Conservation (phyloP, 345 rosid genomes). For the Abelmoschus esculentus region DNA sequence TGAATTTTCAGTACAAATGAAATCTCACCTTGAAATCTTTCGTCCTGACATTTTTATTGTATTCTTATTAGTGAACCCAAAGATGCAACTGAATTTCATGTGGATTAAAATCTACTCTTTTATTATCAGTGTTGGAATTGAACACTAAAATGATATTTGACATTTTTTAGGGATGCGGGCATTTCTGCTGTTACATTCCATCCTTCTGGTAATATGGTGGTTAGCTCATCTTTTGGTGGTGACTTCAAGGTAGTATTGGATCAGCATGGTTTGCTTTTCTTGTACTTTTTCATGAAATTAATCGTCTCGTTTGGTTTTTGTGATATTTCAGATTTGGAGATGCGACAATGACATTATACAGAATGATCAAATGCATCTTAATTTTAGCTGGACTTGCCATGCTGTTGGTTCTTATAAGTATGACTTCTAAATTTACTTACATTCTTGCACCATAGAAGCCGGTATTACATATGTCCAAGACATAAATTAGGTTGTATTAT, state of each 20-base stretch:
- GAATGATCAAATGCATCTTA: slow-evolving; percentile 29
- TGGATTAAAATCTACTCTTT: neutral
- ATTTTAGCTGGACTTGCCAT: slow-evolving; percentile 76
- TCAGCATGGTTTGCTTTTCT: slow-evolving; percentile 1
- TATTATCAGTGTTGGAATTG: neutral
- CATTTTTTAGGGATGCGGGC: slow-evolving; percentile 54
- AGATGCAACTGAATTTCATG: neutral
- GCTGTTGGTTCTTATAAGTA: slow-evolving; percentile 94
- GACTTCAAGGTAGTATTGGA: slow-evolving; percentile 74
- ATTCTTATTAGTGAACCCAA: neutral
- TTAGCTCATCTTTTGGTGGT: slow-evolving; percentile 76
- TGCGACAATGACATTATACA: slow-evolving; percentile 36
- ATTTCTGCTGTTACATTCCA: slow-evolving; percentile 75
- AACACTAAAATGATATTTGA: neutral
- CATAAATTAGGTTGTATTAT: neutral
- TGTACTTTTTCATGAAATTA: neutral
- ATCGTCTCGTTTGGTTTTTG: neutral
- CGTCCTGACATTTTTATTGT: too few species aligned
- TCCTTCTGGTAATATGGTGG: slow-evolving; percentile 66
- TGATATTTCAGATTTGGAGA: slow-evolving; percentile 59
- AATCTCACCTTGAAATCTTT: neutral
- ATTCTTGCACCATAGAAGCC: neutral
- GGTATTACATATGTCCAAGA: neutral
- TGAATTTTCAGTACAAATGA: neutral
- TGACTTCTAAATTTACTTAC: slow-evolving; percentile 13